Evolutionary conservation across 2,329 filamentous ascomycete genomes (phyloP), one percentile per base, ranked within the genome.

Genomic region (Stemphylium lycopersici): DNA sequence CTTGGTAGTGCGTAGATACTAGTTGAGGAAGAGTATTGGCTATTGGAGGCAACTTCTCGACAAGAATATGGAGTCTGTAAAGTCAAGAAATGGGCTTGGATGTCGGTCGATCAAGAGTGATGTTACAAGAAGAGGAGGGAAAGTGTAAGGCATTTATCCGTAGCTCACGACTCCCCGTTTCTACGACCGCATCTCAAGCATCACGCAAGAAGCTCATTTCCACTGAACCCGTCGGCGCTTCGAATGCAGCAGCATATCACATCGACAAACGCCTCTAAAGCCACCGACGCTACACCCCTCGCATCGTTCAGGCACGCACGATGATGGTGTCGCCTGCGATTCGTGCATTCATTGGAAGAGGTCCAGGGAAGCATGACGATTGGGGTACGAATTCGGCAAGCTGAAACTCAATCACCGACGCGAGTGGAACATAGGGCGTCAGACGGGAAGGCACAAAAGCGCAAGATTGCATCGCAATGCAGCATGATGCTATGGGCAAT

Each of bases 391-490:
- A 63, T 66, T n/a, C 15, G 63, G 61, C 47, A 45, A 53, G 56
- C 38, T 69, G 66, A 69, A 69, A 69, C 66, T 34, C 22, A 13
- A 51, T 36, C 16, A 37, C 55, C 43, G 42, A 61, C 40, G 42
- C 42, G 15, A 56, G 20, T 59, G 66, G 58, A 66, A 67, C 66
- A 62, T 58, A 53, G 51, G 52, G 59, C 55, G 66, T 69, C 50
- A 55, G 59, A 47, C 31, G 20, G 53, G 53, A 41, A 47, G 52
- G 50, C 37, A 20, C 54, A 53, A 55, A 46, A 44, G 55, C 38
- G 47, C 22, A 20, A 10, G n/a, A 54, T 20, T 26, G 43, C 51
- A 18, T 36, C 34, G 50, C 32, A 55, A 53, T 57, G 59, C 45
- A 53, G 18, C 5, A 20, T 7, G 15, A 36, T 24, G 22, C 15